Evolutionary conservation across 176 grass and related monocot species (phyloP), one percentile per base, ranked within the genome.

Genomic region (Calamus simplicifolius): DNA sequence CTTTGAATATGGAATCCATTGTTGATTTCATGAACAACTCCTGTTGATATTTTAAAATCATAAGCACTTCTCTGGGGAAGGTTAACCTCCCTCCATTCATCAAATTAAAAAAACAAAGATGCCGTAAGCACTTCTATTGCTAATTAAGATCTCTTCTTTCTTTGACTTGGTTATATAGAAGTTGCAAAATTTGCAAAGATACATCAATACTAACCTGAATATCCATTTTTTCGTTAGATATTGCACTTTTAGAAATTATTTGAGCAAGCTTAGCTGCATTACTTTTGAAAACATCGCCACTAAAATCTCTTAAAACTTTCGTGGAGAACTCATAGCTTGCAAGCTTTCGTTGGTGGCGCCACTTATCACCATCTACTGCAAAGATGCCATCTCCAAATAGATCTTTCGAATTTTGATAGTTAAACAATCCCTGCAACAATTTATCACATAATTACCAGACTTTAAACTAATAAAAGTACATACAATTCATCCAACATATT

Each of bases 381-480:
- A 89, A 89, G 18, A 89, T 89, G 51, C 86, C 86, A 2, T 89
- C 86, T 19, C 86, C 81, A 4, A 89, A 17, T 3, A 89, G 58
- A 13, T 85, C 86, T 1, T 31, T 54, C 58, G 12, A 4, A 58
- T 75, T 85, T 19, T 49, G 49, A 50, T 75, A 72, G 69, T 89
- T 85, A 25, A 48, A 89, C 0, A 0, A n/a, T 8, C 81, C 81
- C 81, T 89, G 52, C 16, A 65, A 16, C 13, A 18, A 43, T 10
- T 43, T 43, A 43, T 43, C 35, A 43, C 2, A 43, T 13, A 8
- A 43, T 43, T 43, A 43, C 12, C 35, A 43, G 12, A 12, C 35
- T 43, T 10, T 43, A 0, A 43, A 43, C 2, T 13, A 13, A 12
- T 43, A 3, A 43, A 43, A 43, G 3, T 7, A 43, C 2, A 7